phyloP scores from a whole-genome alignment of 1,284 basidiomycete genomes.

The Fomitiporia mediterranea region DNA sequence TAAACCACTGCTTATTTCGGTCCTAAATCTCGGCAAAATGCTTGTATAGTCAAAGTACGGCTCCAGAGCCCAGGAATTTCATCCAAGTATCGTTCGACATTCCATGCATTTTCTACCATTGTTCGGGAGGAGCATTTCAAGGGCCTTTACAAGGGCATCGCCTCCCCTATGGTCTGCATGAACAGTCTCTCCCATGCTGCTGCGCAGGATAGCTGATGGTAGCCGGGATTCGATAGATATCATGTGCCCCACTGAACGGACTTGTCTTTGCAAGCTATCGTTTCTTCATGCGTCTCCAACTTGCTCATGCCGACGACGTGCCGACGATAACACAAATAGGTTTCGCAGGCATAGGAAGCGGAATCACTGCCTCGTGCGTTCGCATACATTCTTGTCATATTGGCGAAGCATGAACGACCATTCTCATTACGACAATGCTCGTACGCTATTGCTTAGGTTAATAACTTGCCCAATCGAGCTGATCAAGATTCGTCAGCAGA shows the following conservation, averaged over 20 bases:
- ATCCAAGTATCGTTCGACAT: conserved; percentile 52
- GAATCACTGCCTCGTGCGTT: conserved; percentile 70
- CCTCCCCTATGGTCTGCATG: conserved; percentile 66
- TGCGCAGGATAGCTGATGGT: neutral
- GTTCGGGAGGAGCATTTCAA: conserved; percentile 58
- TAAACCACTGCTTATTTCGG: neutral
- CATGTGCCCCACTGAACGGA: conserved; percentile 69
- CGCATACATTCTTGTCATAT: neutral
- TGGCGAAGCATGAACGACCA: neutral
- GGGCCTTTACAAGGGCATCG: conserved; percentile 70
- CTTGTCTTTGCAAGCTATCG: conserved; percentile 71
- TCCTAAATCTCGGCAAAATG: neutral
- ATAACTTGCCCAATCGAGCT: conserved; percentile 81
- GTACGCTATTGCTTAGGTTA: conserved; percentile 40
- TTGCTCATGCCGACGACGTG: conserved; percentile 37
- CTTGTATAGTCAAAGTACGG: conserved; percentile 63
- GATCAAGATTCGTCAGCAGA: conserved; percentile 82
- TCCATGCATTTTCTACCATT: conserved; percentile 60
- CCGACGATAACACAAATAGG: conserved; percentile 67
- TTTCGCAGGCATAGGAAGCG: conserved; percentile 74
- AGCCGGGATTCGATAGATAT: conserved; percentile 39
- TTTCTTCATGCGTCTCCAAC: conserved; percentile 60
- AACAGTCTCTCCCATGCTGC: conserved; percentile 19
- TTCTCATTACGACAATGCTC: conserved; percentile 3
- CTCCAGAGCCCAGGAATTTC: conserved; percentile 60